These are phyloP conservation scores for Craterostigma plantagineum DNA, from an alignment of 257 asterid species.

Conservation along the genomic window DNA sequence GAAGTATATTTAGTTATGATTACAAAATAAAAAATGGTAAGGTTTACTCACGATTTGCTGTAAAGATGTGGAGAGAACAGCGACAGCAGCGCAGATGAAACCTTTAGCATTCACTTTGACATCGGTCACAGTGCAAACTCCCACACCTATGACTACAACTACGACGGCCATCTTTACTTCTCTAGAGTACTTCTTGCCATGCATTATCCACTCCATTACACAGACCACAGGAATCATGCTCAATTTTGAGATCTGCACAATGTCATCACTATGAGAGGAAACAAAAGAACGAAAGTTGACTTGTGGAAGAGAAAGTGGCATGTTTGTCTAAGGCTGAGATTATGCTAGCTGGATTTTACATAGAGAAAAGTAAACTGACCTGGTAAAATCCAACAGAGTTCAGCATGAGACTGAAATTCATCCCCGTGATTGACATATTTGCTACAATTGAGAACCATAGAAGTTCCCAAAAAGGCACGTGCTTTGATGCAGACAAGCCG, in stretches of 20 bases:
- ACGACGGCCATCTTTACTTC: constrained; percentile 38
- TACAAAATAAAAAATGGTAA: constrained; percentile 6
- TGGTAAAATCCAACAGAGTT: constrained; percentile 98
- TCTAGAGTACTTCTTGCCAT: constrained; percentile 40
- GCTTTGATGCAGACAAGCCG: constrained; percentile 91
- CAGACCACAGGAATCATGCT: constrained; percentile 57
- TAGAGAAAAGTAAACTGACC: too few species aligned
- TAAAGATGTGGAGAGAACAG: constrained; percentile 37
- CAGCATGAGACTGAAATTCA: constrained; percentile 45
- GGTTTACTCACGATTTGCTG: constrained; percentile 6
- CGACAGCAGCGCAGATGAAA: constrained; percentile 31
- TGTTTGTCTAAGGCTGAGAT: too few species aligned
- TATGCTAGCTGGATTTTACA: too few species aligned
- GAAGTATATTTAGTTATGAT: too few species aligned
- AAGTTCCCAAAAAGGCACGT: constrained; percentile 66
- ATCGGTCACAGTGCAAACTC: constrained; percentile 44
- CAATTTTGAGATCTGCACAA: constrained; percentile 75
- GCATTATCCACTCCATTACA: constrained; percentile 29
- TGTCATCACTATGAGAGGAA: constrained; percentile 8
- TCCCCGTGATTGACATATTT: too few species aligned
- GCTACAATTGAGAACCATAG: constrained; percentile 7
- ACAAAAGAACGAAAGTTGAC: background rate
- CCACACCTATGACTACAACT: constrained; percentile 41
- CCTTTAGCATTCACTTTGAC: constrained; percentile 43
- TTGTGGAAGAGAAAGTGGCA: too few species aligned